Evolutionary conservation across 2,329 filamentous ascomycete genomes (phyloP).

Genomic region (Fusarium irregulare): DNA sequence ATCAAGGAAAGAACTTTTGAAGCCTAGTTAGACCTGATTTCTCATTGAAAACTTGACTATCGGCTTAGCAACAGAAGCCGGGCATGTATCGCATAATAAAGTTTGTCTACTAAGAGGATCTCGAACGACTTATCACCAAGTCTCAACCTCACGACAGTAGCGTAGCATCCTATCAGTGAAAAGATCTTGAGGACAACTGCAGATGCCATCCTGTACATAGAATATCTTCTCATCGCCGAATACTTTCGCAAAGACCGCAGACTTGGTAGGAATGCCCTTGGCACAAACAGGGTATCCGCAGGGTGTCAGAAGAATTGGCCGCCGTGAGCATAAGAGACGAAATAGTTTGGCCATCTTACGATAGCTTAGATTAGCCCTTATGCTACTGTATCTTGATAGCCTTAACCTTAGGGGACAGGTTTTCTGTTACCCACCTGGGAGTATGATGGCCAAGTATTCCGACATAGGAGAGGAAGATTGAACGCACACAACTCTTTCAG

Average conservation of each 20-base stretch:
- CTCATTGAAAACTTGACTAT: no score
- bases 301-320: no score
- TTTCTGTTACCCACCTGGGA: no score
- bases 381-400: no score
- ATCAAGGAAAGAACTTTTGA: not conserved
- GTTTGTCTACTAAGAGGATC: not conserved
- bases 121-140: not conserved
- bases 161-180: no score
- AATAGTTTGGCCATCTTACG: no score
- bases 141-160: no score
- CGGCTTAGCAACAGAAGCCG: not conserved
- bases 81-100: not conserved
- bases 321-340: no score
- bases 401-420: no score
- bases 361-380: no score
- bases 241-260: not conserved
- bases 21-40: no score
- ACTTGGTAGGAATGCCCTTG: not conserved
- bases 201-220: not conserved
- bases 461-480: not conserved
- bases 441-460: not conserved
- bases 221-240: rapidly evolving
- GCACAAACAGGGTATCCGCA: rapidly evolving
- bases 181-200: not conserved
- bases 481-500: not conserved